Base-by-base conservation (phyloP, 306 rosid genomes). In the Glycine latifolia region DNA sequence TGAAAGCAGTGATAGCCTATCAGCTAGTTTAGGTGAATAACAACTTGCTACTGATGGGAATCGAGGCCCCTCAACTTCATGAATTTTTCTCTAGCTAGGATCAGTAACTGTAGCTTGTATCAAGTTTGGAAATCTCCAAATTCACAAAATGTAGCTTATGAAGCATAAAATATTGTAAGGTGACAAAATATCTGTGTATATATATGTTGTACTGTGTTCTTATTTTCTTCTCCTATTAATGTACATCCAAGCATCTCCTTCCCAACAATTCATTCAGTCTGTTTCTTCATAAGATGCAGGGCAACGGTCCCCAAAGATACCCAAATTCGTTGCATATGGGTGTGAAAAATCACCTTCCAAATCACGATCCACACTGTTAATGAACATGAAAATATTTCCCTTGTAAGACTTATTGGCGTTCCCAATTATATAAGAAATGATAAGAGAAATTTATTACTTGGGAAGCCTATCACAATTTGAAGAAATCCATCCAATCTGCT, bases 401-500 rank as follows among this genome's bases (percentile, higher is more conserved):
- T 16, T 17, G 77, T 86, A 80, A 86, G 88, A 80, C 72, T 56
- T 55, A 3, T 4, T 65, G 74, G 44, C n/a, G 14, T 65, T 71
- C 39, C 56, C 49, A 41, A 16, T 82, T 56, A 71, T 26, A 63
- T 65, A 67, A 82, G 31, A 67, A 76, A 76, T 71, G 4, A 75
- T 12, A 58, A 80, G 77, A 78, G 74, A 61, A 87, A 75, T 8
- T 86, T 86, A 79, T 72, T 67, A 88, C 92, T 82, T 85, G 63
- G 92, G 86, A 86, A 75, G 85, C 83, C 81, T 89, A 7, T 86
- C 87, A 46, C 99, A 95, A 55, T 90, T 85, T 72, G 85, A 85
- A 31, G 92, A 73, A 60, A 66, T 79, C 99, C 99, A 95, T 74
- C 98, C 99, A 69, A 91, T 95, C 81, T 73, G 89, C 81, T 76